Percentiles rank a stretch among this genome's conserved stretches.
Conservation (phyloP, 805 yeast genomes). For the Starmerella khaoyaiensis region DNA sequence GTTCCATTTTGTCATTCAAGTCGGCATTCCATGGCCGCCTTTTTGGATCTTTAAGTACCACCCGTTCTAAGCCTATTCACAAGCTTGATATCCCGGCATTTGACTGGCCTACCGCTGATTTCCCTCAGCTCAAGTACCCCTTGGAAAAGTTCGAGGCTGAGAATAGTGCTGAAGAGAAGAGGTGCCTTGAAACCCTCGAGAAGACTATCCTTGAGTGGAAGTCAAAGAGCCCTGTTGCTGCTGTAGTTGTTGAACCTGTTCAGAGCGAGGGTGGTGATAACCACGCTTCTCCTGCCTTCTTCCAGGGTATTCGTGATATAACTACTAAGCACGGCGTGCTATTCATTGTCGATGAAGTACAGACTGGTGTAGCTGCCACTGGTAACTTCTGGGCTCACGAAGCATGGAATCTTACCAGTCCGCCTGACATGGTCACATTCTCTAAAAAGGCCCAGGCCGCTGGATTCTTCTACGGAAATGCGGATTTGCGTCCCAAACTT, state of each 20-base stretch:
- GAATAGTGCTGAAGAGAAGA: constrained; percentile 65
- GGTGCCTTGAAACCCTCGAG: constrained; percentile 70
- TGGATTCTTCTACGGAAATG: constrained; percentile 69
- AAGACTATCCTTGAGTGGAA: constrained; percentile 52
- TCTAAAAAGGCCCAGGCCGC: constrained; percentile 84
- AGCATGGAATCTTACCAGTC: constrained; percentile 59
- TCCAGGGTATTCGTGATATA: constrained; percentile 71
- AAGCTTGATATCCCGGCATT: constrained; percentile 79
- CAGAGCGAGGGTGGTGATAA: constrained; percentile 90
- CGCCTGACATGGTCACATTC: constrained; percentile 77
- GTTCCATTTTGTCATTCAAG: constrained; percentile 75
- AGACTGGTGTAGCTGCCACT: constrained; percentile 82
- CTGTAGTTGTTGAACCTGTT: constrained; percentile 78
- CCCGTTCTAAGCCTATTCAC: constrained; percentile 91
- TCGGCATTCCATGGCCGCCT: constrained; percentile 90
- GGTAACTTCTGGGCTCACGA: constrained; percentile 84
- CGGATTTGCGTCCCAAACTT: constrained; percentile 55
- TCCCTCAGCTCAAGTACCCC: constrained; percentile 77
- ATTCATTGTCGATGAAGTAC: constrained; percentile 74
- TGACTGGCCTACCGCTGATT: constrained; percentile 94
- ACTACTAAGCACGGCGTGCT: constrained; percentile 58
- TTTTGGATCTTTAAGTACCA: constrained; percentile 80
- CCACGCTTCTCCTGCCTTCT: constrained; percentile 64
- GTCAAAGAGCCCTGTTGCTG: constrained; percentile 62
- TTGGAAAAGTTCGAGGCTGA: constrained; percentile 49